Conservation (phyloP, 1,284 basidiomycete species). For the Mrakiaceae sp. region DNA sequence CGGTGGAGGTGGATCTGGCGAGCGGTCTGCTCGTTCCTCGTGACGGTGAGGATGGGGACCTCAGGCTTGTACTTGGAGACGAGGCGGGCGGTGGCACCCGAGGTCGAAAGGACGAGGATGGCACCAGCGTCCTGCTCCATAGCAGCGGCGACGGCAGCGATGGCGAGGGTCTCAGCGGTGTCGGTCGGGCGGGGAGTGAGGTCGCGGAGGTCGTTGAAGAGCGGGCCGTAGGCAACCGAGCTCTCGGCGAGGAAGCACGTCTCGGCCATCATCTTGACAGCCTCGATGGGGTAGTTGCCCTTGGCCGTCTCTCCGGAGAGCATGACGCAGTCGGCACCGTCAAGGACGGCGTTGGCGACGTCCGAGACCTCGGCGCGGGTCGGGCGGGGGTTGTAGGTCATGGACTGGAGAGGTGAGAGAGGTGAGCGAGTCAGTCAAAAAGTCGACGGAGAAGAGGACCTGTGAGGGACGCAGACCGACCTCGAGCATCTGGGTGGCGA, state of each 20-base stretch:
- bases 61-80: conserved; percentile 93
- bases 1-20: conserved; percentile 95
- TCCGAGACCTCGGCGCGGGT: conserved; percentile 96
- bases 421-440: conserved; percentile 10
- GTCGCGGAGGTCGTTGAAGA: conserved; percentile 76
- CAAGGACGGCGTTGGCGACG: conserved; percentile 93
- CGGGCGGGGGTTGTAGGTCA: conserved; percentile 75
- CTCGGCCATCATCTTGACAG: conserved; percentile 98
- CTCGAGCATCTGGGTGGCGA: conserved; percentile 99
- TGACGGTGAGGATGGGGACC: conserved; percentile 90
- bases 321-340: conserved; percentile 97
- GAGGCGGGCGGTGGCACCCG: conserved; percentile 86
- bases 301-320: conserved; percentile 96
- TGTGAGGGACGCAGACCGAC: conserved; percentile 37
- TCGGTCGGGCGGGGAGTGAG: conserved; percentile 74
- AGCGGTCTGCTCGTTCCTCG: conserved; percentile 88
- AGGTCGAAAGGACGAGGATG: conserved; percentile 89
- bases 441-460: conserved; percentile 19
- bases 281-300: conserved; percentile 84
- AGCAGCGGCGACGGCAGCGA: conserved; percentile 89
- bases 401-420: conserved; percentile 34
- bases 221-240: conserved; percentile 73
- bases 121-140: conserved; percentile 86
- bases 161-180: conserved; percentile 84
- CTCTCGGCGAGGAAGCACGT: conserved; percentile 88